A percentile compares a stretch with the other conserved stretches of the same genome.
phyloP scores from a whole-genome alignment of 1,284 basidiomycete genomes.

The Boletus subluridellus region DNA sequence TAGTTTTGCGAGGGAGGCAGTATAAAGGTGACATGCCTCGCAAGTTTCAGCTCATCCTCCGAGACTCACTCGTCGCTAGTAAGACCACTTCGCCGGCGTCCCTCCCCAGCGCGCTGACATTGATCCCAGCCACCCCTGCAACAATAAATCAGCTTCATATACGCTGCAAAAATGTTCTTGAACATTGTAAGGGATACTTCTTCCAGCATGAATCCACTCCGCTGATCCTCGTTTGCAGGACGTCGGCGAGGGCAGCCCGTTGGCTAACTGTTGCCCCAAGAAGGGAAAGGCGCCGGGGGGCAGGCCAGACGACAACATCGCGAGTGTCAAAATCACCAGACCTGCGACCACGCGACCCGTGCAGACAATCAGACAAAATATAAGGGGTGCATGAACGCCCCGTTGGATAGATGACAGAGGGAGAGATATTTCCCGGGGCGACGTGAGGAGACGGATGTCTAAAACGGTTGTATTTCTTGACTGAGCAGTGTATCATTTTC shows the following conservation, averaged over 20 bases:
- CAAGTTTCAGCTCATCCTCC: background rate
- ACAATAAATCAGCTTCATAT: background rate
- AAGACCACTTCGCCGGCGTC: background rate
- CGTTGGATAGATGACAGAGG: background rate
- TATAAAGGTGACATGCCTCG: slow-evolving; percentile 14
- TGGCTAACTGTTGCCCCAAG: background rate
- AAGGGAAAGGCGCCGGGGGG: slow-evolving; percentile 6
- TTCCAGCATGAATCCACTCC: background rate
- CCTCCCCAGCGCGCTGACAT: background rate
- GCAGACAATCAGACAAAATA: slow-evolving; percentile 1
- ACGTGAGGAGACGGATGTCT: background rate
- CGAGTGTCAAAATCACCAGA: slow-evolving; percentile 2
- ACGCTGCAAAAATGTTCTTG: slow-evolving; percentile 1
- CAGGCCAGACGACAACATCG: slow-evolving; percentile 4
- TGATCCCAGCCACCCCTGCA: background rate
- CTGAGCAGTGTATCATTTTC: background rate
- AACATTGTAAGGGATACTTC: slow-evolving; percentile 1
- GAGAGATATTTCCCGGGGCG: background rate
- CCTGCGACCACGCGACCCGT: slow-evolving; percentile 6
- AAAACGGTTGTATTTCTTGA: background rate
- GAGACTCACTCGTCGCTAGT: background rate
- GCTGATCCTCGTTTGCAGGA: slow-evolving; percentile 13
- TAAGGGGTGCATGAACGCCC: background rate
- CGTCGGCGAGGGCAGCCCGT: background rate
- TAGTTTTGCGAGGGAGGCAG: background rate